phyloP scores from a whole-genome alignment of 495 filamentous ascomycete genomes.

The Margaritispora aquatica region DNA sequence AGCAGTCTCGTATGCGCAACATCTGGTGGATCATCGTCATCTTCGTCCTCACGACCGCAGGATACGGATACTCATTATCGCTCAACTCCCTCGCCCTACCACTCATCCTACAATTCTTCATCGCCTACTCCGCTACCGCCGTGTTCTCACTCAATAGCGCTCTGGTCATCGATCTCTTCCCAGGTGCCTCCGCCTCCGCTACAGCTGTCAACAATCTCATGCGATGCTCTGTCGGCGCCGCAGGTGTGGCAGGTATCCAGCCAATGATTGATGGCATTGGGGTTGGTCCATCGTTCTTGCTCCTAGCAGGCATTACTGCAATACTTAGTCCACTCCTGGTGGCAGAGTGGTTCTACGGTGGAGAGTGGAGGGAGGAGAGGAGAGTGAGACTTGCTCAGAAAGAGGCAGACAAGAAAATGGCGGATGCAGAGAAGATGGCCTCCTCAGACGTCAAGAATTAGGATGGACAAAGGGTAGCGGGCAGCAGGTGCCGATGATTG shows the following conservation, averaged over 20 bases:
- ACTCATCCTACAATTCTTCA: slow-evolving; percentile 18
- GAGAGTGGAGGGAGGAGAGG: slow-evolving; percentile 10
- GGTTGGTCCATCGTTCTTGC: slow-evolving; percentile 56
- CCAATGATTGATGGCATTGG: slow-evolving; percentile 52
- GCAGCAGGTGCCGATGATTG: neutral
- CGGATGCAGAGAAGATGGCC: slow-evolving; percentile 1
- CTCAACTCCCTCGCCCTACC: slow-evolving; percentile 9
- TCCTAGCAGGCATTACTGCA: slow-evolving; percentile 34
- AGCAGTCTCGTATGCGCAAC: slow-evolving; percentile 33
- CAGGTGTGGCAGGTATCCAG: slow-evolving; percentile 52
- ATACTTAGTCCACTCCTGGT: slow-evolving; percentile 1
- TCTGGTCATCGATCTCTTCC: slow-evolving; percentile 31
- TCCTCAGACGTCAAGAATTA: neutral
- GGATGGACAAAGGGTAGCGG: neutral
- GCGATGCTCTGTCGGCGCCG: slow-evolving; percentile 56
- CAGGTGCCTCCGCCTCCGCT: slow-evolving; percentile 45
- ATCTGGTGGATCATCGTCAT: slow-evolving; percentile 27
- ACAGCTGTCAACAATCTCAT: slow-evolving; percentile 60
- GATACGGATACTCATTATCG: slow-evolving; percentile 11
- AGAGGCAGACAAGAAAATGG: slow-evolving; percentile 2
- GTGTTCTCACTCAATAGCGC: slow-evolving; percentile 12
- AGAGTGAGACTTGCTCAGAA: slow-evolving; percentile 3
- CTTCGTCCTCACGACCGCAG: slow-evolving; percentile 27
- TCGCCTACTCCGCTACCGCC: slow-evolving; percentile 33
- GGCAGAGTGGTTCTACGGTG: slow-evolving; percentile 15